A percentile compares a stretch with the other conserved stretches of the same genome.
Evolutionary conservation across 2,329 filamentous ascomycete genomes (phyloP).

Genomic region (Salinomyces thailandicus): DNA sequence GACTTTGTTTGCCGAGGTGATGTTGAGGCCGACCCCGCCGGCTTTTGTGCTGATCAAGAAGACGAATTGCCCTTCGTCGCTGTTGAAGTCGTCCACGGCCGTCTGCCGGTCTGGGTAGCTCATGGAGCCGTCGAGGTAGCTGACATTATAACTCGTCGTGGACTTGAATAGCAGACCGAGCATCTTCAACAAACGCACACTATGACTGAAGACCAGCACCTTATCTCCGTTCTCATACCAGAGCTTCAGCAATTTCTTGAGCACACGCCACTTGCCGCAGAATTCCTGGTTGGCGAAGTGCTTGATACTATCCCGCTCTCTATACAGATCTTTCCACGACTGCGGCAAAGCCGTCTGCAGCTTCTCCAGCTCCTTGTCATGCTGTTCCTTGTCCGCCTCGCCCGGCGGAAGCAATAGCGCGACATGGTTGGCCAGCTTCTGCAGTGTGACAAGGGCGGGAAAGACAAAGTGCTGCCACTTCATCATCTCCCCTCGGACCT

Average conservation of each 20-base stretch:
- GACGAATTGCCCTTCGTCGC: slow-evolving; percentile 76
- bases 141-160: slow-evolving; percentile 75
- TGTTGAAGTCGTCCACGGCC: slow-evolving; percentile 83
- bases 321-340: slow-evolving; percentile 63
- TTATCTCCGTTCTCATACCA: slow-evolving; percentile 90
- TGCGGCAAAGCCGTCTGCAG: slow-evolving; percentile 66
- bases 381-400: slow-evolving; percentile 58
- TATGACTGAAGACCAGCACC: slow-evolving; percentile 90
- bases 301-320: slow-evolving; percentile 64
- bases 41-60: slow-evolving; percentile 93
- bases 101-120: slow-evolving; percentile 69
- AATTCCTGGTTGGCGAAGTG: slow-evolving; percentile 79
- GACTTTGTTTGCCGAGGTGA: slow-evolving; percentile 95
- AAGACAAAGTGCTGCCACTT: slow-evolving; percentile 73
- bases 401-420: slow-evolving; percentile 67
- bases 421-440: slow-evolving; percentile 89
- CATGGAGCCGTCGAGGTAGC: slow-evolving; percentile 79
- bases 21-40: slow-evolving; percentile 88
- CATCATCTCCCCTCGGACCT: slow-evolving; percentile 40
- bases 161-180: slow-evolving; percentile 75
- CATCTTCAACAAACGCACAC: slow-evolving; percentile 73
- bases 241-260: slow-evolving; percentile 75
- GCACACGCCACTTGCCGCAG: slow-evolving; percentile 92
- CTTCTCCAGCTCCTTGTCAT: slow-evolving; percentile 63
- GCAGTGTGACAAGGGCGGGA: slow-evolving; percentile 67